Evolutionary conservation across 129 eudicot species (phyloP).

Genomic region (Arctium minus): DNA sequence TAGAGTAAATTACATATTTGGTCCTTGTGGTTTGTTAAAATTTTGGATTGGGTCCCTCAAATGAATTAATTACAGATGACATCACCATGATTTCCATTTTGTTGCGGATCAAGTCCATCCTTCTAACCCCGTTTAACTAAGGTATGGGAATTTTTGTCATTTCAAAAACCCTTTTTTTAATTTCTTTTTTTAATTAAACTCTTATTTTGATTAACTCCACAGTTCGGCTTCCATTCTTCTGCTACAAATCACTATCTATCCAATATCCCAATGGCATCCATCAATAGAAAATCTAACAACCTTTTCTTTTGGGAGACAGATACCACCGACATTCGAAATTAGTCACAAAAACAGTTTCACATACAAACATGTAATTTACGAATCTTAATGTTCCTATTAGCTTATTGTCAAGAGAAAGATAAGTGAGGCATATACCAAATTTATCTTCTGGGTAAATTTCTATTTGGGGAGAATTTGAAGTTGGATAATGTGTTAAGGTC

Average conservation of each 20-base stretch:
- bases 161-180: too few species aligned
- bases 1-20: too few species aligned
- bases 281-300: background rate
- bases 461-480: background rate
- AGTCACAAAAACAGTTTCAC: background rate
- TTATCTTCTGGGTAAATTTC: constrained; percentile 29
- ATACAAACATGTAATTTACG: background rate
- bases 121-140: too few species aligned
- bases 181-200: too few species aligned
- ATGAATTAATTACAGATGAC: too few species aligned
- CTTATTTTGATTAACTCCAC: too few species aligned
- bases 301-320: background rate
- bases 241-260: background rate
- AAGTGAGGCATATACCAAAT: constrained; percentile 29
- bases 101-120: too few species aligned
- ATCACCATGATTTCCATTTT: too few species aligned
- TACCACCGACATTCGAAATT: background rate
- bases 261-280: background rate
- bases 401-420: background rate
- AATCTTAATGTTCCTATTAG: background rate
- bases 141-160: too few species aligned
- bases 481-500: background rate
- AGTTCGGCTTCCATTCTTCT: too few species aligned
- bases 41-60: too few species aligned
- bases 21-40: too few species aligned